A percentile compares a stretch with the other conserved stretches of the same genome.
phyloP scores from a whole-genome alignment of 2,329 filamentous ascomycete species.

The Microascus cirrosus region DNA sequence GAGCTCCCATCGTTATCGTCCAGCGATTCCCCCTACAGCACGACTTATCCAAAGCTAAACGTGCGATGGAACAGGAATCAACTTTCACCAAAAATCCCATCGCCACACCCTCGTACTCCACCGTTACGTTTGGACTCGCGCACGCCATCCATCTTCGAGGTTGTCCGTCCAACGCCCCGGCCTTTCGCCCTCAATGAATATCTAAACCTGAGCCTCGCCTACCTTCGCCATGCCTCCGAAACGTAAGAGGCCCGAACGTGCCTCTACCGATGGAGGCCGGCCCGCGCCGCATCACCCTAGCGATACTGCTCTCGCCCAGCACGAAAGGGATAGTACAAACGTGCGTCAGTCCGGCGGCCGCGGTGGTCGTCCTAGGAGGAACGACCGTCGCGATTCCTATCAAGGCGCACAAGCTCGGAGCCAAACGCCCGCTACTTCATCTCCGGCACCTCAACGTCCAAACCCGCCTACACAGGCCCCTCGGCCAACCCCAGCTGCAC shows the following conservation, averaged over 20 bases:
- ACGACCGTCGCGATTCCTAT: conserved; percentile 41
- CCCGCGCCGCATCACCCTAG: conserved; percentile 53
- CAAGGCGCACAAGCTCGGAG: conserved; percentile 15
- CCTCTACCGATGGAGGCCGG: conserved; percentile 35
- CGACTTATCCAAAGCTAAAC: background rate
- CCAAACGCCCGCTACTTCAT: background rate
- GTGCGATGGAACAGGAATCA: background rate
- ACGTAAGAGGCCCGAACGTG: conserved; percentile 46
- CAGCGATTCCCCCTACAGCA: background rate
- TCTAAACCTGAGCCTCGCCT: background rate
- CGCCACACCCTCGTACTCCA: background rate
- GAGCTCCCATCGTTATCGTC: background rate
- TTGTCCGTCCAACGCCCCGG: background rate
- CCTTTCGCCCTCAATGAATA: conserved; percentile 1
- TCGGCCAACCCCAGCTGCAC: conserved; percentile 7
- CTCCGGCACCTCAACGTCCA: background rate
- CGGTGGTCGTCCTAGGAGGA: conserved; percentile 31
- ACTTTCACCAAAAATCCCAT: background rate
- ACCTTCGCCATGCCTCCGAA: conserved; percentile 40
- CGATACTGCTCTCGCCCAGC: conserved; percentile 42
- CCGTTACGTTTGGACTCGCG: background rate
- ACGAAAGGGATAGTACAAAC: conserved; percentile 37
- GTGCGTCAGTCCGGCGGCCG: conserved; percentile 20
- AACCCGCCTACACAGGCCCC: conserved; percentile 6
- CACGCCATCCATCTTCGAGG: conserved; percentile 7